Conservation (phyloP, 140 eudicot genomes). For the Ambrosia hybrid region DNA sequence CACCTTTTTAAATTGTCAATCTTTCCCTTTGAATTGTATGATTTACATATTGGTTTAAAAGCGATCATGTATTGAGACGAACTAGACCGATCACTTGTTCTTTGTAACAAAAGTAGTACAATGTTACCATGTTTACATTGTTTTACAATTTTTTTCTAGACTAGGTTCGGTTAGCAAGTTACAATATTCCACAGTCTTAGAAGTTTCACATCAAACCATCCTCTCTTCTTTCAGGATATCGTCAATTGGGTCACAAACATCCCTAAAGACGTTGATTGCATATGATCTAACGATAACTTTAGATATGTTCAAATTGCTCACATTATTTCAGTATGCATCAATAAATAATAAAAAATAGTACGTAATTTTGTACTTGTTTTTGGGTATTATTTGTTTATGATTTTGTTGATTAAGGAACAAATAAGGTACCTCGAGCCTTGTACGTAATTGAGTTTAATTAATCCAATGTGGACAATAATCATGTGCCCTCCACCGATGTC, state of each 20-base stretch:
- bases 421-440: conserved; percentile 49
- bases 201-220: too few relatives aligned
- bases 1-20: neutral
- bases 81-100: neutral
- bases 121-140: too few relatives aligned
- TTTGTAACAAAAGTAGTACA: neutral
- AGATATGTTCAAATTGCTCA: neutral
- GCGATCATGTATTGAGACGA: neutral
- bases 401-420: conserved; percentile 25
- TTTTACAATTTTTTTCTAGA: too few relatives aligned
- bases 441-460: conserved; percentile 12
- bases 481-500: conserved; percentile 27
- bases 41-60: neutral
- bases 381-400: conserved; percentile 2
- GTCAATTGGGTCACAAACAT: too few relatives aligned
- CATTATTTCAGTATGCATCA: neutral
- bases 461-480: conserved; percentile 23
- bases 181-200: too few relatives aligned
- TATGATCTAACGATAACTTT: neutral
- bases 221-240: too few relatives aligned
- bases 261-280: too few relatives aligned
- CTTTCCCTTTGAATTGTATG: neutral
- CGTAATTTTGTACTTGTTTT: neutral
- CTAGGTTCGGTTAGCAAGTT: too few relatives aligned
- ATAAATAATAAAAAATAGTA: neutral